Conservation (phyloP, 2,329 filamentous ascomycete genomes). For the Hyphodiscus sp. region DNA sequence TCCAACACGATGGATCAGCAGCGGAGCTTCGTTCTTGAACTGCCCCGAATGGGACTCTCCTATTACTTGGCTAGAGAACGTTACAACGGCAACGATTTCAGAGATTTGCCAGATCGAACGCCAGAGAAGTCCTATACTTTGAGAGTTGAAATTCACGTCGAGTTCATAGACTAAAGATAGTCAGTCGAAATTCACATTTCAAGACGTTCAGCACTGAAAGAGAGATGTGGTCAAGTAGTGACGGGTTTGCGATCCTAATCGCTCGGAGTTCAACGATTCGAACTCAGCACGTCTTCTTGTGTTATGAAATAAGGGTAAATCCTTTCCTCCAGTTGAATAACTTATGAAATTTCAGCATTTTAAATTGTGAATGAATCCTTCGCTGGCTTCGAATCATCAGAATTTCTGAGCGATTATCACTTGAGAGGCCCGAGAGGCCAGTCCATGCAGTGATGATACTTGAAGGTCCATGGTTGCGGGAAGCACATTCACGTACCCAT, state of each 20-base stretch:
- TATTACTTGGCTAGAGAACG: background rate
- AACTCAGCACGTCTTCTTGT: no score
- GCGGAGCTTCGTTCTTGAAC: background rate
- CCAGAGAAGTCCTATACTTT: background rate
- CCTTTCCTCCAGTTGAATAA: no score
- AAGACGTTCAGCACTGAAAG: background rate
- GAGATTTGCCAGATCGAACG: background rate
- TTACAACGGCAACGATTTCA: constrained; percentile 2
- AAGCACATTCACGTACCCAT: constrained; percentile 3
- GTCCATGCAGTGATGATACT: no score
- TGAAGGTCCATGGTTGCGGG: no score
- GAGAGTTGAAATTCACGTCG: background rate
- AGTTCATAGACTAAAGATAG: constrained; percentile 3
- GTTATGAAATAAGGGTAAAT: no score
- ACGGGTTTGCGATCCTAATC: background rate
- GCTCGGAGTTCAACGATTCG: background rate
- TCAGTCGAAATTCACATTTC: background rate
- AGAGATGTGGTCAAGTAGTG: background rate
- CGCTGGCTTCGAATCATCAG: no score
- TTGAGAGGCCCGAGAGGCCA: no score
- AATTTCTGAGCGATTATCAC: no score
- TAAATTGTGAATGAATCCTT: no score
- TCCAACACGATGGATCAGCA: constrained; percentile 1
- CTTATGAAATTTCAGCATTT: no score
- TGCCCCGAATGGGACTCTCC: background rate